Evolutionary conservation across 1,284 basidiomycete genomes (phyloP).

Genomic region (Rugosomyces carneus): DNA sequence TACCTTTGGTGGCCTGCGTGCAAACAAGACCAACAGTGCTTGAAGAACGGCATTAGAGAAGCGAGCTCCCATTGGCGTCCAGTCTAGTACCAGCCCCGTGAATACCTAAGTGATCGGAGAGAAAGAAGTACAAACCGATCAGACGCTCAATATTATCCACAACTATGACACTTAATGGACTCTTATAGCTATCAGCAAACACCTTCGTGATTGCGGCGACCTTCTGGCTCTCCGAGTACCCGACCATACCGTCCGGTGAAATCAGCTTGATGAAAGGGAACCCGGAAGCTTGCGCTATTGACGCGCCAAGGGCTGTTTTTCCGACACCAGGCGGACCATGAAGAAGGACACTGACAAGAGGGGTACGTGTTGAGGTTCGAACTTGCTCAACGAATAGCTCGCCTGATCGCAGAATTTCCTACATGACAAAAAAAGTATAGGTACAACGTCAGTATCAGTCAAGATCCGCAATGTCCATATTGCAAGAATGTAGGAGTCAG

Average conservation of each 20-base stretch:
- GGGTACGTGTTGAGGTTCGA: conserved; percentile 83
- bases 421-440: neutral
- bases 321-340: conserved; percentile 90
- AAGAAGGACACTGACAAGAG: conserved; percentile 86
- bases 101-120: conserved; percentile 1
- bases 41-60: conserved; percentile 96
- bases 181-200: conserved; percentile 97
- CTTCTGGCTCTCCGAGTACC: conserved; percentile 88
- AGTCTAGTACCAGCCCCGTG: conserved; percentile 56
- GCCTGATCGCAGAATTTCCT: conserved; percentile 90
- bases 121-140: conserved; percentile 52
- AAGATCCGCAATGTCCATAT: no score
- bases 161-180: conserved; percentile 92
- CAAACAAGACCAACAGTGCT: conserved; percentile 84
- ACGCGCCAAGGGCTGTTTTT: conserved; percentile 94
- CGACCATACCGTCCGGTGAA: conserved; percentile 96
- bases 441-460: neutral
- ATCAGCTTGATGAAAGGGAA: conserved; percentile 99
- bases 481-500: no score
- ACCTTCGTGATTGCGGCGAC: conserved; percentile 90
- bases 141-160: conserved; percentile 93
- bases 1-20: conserved; percentile 90
- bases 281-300: conserved; percentile 87
- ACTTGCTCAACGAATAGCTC: conserved; percentile 95
- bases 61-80: conserved; percentile 95